A percentile compares a stretch with the other conserved stretches of the same genome.
These are phyloP conservation scores for Centella asiatica DNA, from an alignment of 129 eudicot genomes.

Conservation along the genomic window DNA sequence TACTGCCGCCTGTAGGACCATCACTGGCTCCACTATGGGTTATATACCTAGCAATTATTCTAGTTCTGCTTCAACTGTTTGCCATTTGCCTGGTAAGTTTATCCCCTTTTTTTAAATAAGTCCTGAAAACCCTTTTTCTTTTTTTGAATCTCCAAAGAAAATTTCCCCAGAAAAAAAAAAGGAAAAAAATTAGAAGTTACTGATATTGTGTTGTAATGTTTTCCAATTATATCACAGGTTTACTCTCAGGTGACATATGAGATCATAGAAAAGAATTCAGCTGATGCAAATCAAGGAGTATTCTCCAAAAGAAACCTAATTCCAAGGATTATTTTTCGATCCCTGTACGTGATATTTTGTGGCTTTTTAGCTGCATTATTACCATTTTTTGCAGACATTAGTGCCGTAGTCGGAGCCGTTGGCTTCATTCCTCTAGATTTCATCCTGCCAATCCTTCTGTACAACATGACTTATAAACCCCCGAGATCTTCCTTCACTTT, in stretches of 20 bases:
- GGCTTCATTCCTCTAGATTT: slow-evolving; percentile 94
- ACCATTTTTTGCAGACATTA: slow-evolving; percentile 91
- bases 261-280: slow-evolving; percentile 89
- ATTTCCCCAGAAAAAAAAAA: no score
- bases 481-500: slow-evolving; percentile 37
- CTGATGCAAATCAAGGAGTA: slow-evolving; percentile 70
- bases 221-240: slow-evolving; percentile 32
- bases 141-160: background rate
- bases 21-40: slow-evolving; percentile 76
- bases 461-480: slow-evolving; percentile 83
- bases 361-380: slow-evolving; percentile 89
- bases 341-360: slow-evolving; percentile 66
- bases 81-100: slow-evolving; percentile 82
- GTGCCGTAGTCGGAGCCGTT: slow-evolving; percentile 69
- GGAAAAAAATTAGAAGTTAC: background rate
- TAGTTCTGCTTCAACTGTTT: slow-evolving; percentile 80
- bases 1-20: slow-evolving; percentile 79
- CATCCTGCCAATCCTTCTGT: slow-evolving; percentile 91
- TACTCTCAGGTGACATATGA: slow-evolving; percentile 97
- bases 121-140: background rate
- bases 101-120: background rate
- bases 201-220: background rate
- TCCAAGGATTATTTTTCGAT: slow-evolving; percentile 68
- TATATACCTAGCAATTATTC: slow-evolving; percentile 52
- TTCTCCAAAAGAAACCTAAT: slow-evolving; percentile 82